Evolutionary conservation across 345 rosid genomes (phyloP).

Genomic region (Eucalyptus tenuipes): DNA sequence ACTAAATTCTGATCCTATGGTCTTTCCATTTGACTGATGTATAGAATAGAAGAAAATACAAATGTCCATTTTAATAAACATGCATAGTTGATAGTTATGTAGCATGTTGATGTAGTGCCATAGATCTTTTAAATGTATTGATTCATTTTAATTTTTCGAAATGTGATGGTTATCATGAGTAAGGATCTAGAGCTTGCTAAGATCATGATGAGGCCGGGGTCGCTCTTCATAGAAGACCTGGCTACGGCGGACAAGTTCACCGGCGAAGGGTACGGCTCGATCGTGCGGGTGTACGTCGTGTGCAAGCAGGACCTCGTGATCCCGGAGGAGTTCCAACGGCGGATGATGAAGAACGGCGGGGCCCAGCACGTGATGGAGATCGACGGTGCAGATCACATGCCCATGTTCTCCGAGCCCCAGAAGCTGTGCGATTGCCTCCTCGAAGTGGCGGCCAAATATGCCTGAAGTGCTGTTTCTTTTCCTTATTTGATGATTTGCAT

Average conservation of each 20-base stretch:
- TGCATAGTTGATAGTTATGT: background rate
- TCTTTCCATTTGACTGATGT: fast-evolving
- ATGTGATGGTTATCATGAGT: background rate
- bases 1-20: fast-evolving
- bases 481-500: background rate
- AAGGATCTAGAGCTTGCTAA: constrained; percentile 34
- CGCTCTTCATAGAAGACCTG: constrained; percentile 13
- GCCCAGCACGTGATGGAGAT: constrained; percentile 4
- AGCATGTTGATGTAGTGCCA: background rate
- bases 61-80: background rate
- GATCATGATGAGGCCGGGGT: constrained; percentile 20
- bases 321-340: constrained; percentile 1
- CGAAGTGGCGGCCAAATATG: constrained; percentile 5
- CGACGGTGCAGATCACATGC: constrained; percentile 17
- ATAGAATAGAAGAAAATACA: background rate
- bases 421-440: constrained; percentile 10
- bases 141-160: background rate
- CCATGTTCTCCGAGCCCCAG: constrained; percentile 23
- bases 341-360: constrained; percentile 1
- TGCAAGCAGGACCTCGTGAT: constrained; percentile 4
- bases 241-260: constrained; percentile 9
- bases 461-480: background rate
- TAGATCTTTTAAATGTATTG: background rate
- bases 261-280: background rate
- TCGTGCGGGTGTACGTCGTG: background rate